Evolutionary conservation across 2,329 filamentous ascomycete genomes (phyloP).

Genomic region (Pyrenophora graminea): DNA sequence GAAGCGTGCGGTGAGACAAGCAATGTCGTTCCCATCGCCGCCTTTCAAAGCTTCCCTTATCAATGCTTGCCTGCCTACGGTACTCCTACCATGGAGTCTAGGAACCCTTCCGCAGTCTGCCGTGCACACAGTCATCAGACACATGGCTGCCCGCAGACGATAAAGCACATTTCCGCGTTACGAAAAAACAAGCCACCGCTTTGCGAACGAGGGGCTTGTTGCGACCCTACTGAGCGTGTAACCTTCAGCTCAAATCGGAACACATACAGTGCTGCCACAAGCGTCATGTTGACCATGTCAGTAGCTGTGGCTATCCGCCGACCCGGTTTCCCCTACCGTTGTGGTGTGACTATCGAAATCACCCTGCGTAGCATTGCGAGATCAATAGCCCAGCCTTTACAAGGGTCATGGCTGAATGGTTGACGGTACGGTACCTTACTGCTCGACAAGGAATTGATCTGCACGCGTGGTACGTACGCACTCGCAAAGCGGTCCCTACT

Average conservation of each 20-base stretch:
- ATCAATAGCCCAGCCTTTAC: not conserved
- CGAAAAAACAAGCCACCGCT: not conserved
- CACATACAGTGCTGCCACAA: not conserved
- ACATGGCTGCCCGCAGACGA: not conserved
- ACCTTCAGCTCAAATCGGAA: not conserved
- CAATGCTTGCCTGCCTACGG: no score
- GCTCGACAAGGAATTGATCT: no score
- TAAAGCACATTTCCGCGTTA: not conserved
- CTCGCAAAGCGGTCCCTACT: no score
- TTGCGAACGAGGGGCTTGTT: not conserved
- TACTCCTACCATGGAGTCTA: not conserved
- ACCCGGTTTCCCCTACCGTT: conserved; percentile 1
- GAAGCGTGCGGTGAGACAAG: conserved; percentile 27
- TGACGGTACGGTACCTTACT: no score
- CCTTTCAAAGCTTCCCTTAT: not conserved
- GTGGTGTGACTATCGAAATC: not conserved
- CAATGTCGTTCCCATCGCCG: conserved; percentile 22
- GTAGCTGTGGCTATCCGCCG: not conserved
- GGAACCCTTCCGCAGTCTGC: not conserved
- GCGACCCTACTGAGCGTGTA: not conserved
- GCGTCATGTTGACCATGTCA: not conserved
- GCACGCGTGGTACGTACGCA: no score
- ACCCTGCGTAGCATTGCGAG: not conserved
- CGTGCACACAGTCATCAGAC: not conserved
- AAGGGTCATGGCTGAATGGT: conserved; percentile 46